Evolutionary conservation across 352 stramenopile genomes (phyloP).

Genomic region (Globisporangium cylindrosporum): DNA sequence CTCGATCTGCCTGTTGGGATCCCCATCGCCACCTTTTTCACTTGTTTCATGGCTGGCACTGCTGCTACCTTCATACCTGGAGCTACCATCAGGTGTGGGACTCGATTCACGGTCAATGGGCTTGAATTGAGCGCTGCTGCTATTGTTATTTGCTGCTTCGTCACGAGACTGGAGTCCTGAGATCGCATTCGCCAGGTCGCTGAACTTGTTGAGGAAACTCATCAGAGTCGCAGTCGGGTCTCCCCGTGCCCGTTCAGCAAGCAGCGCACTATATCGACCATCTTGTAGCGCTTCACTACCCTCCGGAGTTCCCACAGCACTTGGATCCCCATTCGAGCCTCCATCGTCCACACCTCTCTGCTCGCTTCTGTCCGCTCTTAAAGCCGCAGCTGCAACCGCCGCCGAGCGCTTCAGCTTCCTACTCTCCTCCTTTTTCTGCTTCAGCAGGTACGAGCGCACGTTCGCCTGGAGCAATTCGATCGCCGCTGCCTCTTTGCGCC

Average conservation of each 20-base stretch:
- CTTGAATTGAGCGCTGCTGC: neutral
- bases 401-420: neutral
- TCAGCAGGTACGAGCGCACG: slow-evolving; percentile 58
- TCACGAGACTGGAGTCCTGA: neutral
- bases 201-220: slow-evolving; percentile 13
- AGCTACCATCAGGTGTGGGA: neutral
- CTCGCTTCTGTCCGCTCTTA: neutral
- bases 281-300: neutral
- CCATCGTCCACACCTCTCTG: neutral
- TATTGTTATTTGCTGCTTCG: neutral
- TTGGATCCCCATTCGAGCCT: neutral
- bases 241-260: neutral
- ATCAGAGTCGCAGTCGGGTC: slow-evolving; percentile 3
- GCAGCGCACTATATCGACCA: neutral
- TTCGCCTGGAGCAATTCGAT: slow-evolving; percentile 67
- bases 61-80: neutral
- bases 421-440: slow-evolving; percentile 20
- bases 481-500: slow-evolving; percentile 45
- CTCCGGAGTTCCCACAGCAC: too few species aligned
- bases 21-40: neutral
- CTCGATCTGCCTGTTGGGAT: neutral
- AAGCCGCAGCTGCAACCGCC: neutral
- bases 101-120: neutral
- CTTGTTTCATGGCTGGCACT: neutral
- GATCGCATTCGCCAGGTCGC: slow-evolving; percentile 13